Evolutionary conservation across 129 eudicot genomes (phyloP).

Genomic region (Flaveria sonorensis): DNA sequence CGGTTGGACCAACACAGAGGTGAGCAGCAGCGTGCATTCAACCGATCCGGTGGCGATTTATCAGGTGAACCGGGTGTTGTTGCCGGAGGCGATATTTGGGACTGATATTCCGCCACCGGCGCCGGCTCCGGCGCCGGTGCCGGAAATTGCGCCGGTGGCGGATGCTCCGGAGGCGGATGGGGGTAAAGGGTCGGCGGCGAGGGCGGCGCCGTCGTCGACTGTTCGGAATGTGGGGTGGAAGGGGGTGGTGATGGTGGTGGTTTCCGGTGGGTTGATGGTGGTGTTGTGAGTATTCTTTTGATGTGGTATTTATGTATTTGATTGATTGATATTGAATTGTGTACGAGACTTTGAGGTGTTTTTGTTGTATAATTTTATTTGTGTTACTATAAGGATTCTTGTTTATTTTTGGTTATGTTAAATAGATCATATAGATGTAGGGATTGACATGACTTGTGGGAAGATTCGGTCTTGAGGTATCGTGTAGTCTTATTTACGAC

Average conservation of each 20-base stretch:
- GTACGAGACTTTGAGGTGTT: slow-evolving; percentile 42
- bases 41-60: slow-evolving; percentile 84
- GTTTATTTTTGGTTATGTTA: not conserved
- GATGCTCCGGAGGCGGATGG: slow-evolving; percentile 57
- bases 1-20: slow-evolving; percentile 78
- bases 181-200: slow-evolving; percentile 29
- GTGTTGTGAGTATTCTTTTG: slow-evolving; percentile 48
- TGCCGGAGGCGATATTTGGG: slow-evolving; percentile 89
- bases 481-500: too few species aligned
- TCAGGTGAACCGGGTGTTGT: slow-evolving; percentile 70
- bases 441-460: too few species aligned
- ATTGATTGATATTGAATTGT: slow-evolving; percentile 41
- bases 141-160: slow-evolving; percentile 61
- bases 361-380: slow-evolving; percentile 28
- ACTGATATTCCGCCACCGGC: slow-evolving; percentile 92
- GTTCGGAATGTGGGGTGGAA: slow-evolving; percentile 36
- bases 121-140: slow-evolving; percentile 63
- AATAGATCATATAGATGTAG: too few species aligned
- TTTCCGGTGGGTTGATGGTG: slow-evolving; percentile 45
- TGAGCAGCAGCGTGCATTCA: slow-evolving; percentile 74
- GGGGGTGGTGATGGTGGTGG: slow-evolving; percentile 37
- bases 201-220: slow-evolving; percentile 24
- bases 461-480: too few species aligned
- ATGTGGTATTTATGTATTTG: slow-evolving; percentile 39
- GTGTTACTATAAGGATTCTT: not conserved